Evolutionary conservation across 176 grass and related monocot genomes (phyloP).

Genomic region (Avena eriantha): DNA sequence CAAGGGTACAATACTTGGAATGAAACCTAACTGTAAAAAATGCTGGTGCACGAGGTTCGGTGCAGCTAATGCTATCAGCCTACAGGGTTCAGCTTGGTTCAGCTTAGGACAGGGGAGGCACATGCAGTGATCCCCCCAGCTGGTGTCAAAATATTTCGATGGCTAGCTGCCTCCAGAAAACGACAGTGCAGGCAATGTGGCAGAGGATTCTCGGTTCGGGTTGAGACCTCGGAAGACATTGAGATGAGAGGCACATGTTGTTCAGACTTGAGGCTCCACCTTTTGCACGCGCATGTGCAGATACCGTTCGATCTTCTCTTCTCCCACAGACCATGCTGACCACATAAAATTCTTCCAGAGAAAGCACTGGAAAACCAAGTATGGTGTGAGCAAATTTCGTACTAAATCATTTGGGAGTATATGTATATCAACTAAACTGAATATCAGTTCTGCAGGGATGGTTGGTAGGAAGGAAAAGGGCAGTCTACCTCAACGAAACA

Average conservation of each 20-base stretch:
- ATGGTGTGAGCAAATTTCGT: background rate
- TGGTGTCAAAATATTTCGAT: slow-evolving; percentile 50
- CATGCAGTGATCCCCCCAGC: slow-evolving; percentile 45
- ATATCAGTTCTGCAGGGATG: slow-evolving; percentile 30
- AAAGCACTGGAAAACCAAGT: background rate
- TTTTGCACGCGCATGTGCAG: background rate
- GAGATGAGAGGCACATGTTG: slow-evolving; percentile 12
- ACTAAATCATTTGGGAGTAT: background rate
- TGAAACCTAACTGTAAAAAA: slow-evolving; percentile 19
- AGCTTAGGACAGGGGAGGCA: slow-evolving; percentile 12
- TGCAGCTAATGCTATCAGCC: slow-evolving; percentile 31
- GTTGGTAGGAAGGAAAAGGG: background rate
- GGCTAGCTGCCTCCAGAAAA: slow-evolving; percentile 40
- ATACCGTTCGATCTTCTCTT: background rate
- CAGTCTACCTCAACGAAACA: slow-evolving; percentile 32
- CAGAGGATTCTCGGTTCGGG: slow-evolving; percentile 35
- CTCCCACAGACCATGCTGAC: background rate
- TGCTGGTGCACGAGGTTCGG: background rate
- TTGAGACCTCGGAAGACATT: background rate
- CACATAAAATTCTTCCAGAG: background rate
- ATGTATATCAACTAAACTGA: background rate
- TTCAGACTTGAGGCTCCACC: slow-evolving; percentile 14
- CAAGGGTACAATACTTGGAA: slow-evolving; percentile 22
- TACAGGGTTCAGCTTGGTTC: background rate
- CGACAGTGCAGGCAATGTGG: slow-evolving; percentile 39